Evolutionary conservation across 495 filamentous ascomycete genomes (phyloP).

Genomic region (Recurvomyces mirabilis): DNA sequence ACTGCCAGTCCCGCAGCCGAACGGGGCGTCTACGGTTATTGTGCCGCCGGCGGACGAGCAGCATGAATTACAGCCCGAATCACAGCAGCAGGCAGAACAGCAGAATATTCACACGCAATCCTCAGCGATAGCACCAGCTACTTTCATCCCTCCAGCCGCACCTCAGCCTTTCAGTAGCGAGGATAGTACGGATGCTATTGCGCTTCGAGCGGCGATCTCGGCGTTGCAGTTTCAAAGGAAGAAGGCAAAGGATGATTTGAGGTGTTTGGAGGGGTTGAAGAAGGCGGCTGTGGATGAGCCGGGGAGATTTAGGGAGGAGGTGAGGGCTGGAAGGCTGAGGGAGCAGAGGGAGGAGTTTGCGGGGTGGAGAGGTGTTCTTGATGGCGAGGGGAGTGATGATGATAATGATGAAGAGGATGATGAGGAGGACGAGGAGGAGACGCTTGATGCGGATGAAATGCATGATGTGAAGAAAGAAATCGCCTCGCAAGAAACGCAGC

Average conservation of each 20-base stretch:
- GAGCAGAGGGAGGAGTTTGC: constrained; percentile 22
- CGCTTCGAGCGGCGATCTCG: constrained; percentile 65
- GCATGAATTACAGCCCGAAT: neutral
- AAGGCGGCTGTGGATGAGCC: constrained; percentile 55
- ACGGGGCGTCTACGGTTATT: constrained; percentile 1
- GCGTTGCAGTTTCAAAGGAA: constrained; percentile 74
- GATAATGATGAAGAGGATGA: constrained; percentile 31
- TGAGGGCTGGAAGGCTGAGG: constrained; percentile 44
- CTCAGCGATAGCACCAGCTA: constrained; percentile 9
- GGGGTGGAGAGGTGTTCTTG: constrained; percentile 26
- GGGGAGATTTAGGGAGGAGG: constrained; percentile 50
- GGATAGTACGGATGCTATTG: constrained; percentile 73
- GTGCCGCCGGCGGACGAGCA: neutral
- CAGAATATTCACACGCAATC: too few species aligned
- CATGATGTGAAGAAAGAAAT: too few species aligned
- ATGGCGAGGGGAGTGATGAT: constrained; percentile 28
- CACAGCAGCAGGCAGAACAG: neutral
- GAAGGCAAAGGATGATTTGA: constrained; percentile 61
- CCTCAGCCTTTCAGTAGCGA: constrained; percentile 61
- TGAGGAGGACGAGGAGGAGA: constrained; percentile 25
- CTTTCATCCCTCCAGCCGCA: constrained; percentile 40
- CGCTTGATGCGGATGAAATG: constrained; percentile 21
- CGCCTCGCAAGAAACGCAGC: constrained; percentile 30
- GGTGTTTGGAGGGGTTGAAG: constrained; percentile 51
- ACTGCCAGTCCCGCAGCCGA: constrained; percentile 1